Percentiles rank a stretch among this genome's conserved stretches.
These are phyloP conservation scores for Chaetomium globosum DNA, from an alignment of 2,329 filamentous ascomycete species.

Conservation along the genomic window DNA sequence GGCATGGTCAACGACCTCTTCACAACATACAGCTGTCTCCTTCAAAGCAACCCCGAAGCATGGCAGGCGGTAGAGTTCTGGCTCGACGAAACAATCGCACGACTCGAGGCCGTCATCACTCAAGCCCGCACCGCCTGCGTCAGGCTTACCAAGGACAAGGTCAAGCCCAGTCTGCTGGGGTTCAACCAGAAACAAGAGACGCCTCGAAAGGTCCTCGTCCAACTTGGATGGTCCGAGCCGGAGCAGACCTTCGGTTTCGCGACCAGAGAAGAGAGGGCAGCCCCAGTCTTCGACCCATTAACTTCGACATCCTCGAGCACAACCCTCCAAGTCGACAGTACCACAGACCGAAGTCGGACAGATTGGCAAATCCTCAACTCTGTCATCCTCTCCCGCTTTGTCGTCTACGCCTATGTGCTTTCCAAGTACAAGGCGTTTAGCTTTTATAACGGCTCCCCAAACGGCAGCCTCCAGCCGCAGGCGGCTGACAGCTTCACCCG, in stretches of 20 bases:
- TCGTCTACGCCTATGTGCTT: conserved; percentile 2
- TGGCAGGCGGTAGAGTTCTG: background rate
- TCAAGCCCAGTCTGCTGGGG: background rate
- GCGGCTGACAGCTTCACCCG: background rate
- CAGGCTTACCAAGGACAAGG: background rate
- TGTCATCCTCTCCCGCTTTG: background rate
- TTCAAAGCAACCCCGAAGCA: background rate
- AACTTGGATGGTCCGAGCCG: background rate
- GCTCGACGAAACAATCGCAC: background rate
- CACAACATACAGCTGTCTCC: conserved; percentile 1
- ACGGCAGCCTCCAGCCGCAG: background rate
- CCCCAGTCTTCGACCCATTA: background rate
- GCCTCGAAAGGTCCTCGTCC: background rate
- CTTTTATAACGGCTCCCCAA: background rate
- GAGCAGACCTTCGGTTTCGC: background rate
- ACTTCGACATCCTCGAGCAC: background rate
- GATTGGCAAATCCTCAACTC: background rate
- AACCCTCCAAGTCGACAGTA: background rate
- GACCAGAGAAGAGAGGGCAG: background rate
- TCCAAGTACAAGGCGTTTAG: conserved; percentile 5
- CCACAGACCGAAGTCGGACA: background rate
- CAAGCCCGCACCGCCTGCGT: background rate
- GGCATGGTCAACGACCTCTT: background rate
- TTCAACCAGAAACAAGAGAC: background rate
- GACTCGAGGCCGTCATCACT: background rate